Conservation (phyloP, 148 eudicot species). For the Agrostemma githago region DNA sequence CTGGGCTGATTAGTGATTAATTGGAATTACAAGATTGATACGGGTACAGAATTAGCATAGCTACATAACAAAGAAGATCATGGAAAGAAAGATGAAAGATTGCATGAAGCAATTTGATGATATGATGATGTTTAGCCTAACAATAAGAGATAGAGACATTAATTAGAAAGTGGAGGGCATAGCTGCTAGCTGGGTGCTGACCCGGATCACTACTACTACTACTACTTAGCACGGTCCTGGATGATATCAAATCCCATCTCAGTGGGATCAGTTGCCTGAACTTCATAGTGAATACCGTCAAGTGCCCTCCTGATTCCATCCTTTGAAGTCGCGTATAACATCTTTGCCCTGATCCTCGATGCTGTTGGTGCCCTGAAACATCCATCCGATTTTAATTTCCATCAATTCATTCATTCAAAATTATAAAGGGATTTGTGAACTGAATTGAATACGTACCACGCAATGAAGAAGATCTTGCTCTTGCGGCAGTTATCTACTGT, state of each 20-base stretch:
- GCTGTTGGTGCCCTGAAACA: conserved; percentile 75
- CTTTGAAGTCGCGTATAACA: conserved; percentile 89
- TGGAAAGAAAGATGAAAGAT: no score
- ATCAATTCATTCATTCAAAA: neutral
- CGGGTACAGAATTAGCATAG: no score
- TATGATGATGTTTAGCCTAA: no score
- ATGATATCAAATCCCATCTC: conserved; percentile 95
- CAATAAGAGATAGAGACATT: no score
- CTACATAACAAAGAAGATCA: no score
- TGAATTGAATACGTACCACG: conserved; percentile 68
- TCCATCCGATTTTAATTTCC: neutral
- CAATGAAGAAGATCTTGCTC: conserved; percentile 99
- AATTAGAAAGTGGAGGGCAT: conserved; percentile 1
- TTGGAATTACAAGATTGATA: no score
- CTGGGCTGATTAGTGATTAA: no score
- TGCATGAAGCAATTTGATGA: no score
- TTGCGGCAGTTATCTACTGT: conserved; percentile 85
- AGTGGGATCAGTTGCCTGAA: conserved; percentile 91
- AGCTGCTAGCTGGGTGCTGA: no score
- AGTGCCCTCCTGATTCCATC: conserved; percentile 84
- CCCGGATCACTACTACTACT: no score
- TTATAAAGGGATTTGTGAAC: neutral
- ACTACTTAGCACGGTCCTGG: conserved; percentile 54
- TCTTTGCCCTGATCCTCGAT: conserved; percentile 84
- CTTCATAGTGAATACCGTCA: conserved; percentile 81